Evolutionary conservation across 2,329 filamentous ascomycete species (phyloP).

Genomic region (Fusarium sp.): DNA sequence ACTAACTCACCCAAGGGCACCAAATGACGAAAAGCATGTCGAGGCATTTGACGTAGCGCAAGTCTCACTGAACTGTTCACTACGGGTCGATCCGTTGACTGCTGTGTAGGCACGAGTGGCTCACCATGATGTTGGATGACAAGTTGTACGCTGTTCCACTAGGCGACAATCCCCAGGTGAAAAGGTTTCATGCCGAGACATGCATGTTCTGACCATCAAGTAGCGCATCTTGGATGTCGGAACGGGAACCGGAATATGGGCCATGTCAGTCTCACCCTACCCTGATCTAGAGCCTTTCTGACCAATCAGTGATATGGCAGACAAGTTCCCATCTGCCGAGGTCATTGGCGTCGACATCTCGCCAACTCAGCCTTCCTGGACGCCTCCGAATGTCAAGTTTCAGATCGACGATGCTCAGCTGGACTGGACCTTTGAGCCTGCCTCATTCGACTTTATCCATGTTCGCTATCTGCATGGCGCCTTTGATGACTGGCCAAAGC

Average conservation of each 20-base stretch:
- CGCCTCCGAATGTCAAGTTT: background rate
- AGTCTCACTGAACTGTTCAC: background rate
- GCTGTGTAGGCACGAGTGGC: constrained; percentile 23
- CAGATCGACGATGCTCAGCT: background rate
- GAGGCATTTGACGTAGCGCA: constrained; percentile 31
- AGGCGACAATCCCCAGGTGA: constrained; percentile 16
- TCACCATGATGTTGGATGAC: constrained; percentile 33
- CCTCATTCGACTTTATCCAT: constrained; percentile 30
- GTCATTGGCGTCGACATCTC: constrained; percentile 23
- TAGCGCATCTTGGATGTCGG: constrained; percentile 24
- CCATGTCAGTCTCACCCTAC: background rate
- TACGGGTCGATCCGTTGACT: background rate
- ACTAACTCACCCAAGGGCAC: constrained; percentile 10
- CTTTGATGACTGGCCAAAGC: constrained; percentile 22
- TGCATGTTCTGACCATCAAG: background rate
- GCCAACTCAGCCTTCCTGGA: constrained; percentile 1
- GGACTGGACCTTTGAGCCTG: constrained; percentile 4
- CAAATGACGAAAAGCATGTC: constrained; percentile 29
- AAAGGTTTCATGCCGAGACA: accelerated
- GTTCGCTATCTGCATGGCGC: constrained; percentile 33
- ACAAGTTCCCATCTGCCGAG: constrained; percentile 24
- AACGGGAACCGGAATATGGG: constrained; percentile 28
- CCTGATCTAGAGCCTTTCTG: accelerated
- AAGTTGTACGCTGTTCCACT: constrained; percentile 19
- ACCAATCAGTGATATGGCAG: constrained; percentile 17